Base-by-base conservation (phyloP, 208 protist genomes). In the Trypanosoma vivax region DNA sequence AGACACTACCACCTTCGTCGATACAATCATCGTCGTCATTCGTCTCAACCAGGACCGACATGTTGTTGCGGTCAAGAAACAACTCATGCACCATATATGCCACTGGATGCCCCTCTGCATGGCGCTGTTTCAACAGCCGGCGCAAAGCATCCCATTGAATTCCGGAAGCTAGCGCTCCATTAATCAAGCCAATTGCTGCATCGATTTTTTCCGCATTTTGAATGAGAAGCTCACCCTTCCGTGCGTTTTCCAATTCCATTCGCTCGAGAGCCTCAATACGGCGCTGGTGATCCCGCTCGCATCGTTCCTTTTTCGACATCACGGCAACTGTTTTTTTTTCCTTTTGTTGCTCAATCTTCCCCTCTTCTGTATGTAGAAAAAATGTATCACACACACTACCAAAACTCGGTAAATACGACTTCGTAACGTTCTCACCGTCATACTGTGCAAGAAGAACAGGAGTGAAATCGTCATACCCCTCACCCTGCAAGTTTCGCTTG, bases 21-120 rank as follows among this genome's bases (percentile, higher is more conserved):
- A 24, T n/a, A 42, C 21, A 16, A 42, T 37, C 46, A 68, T 34
- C 18, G 25, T 77, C 50, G 33, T 92, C 76, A 41, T 88, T 58
- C 6, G 73, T 56, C 25, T 70, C 65, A 4, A 98, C 77, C 28
- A 87, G 50, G 10, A 97, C 67, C 16, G 72, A 85, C 7, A 97
- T 90, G 40, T 45, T 54, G 63, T 96, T 96, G 24, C 68, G 73
- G 41, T 95, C 83, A 10, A 98, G 77, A 19, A 88, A 80, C 7
- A 99, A 74, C 14, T 83, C 74, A 60, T 97, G 77, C 33, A 99
- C 96, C 60, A 94, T 87, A 24, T 73, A 70, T 3, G 95, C 96
- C 5, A 97, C 79, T 2, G 90, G 88, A 70, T 98, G 85, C 0
- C 86, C 88, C 42, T 93, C 74, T 5, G 67, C 74, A 47, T 94